A percentile compares a stretch with the other conserved stretches of the same genome.
phyloP scores from a whole-genome alignment of 2,329 filamentous ascomycete species.

The Phialophora tarda region DNA sequence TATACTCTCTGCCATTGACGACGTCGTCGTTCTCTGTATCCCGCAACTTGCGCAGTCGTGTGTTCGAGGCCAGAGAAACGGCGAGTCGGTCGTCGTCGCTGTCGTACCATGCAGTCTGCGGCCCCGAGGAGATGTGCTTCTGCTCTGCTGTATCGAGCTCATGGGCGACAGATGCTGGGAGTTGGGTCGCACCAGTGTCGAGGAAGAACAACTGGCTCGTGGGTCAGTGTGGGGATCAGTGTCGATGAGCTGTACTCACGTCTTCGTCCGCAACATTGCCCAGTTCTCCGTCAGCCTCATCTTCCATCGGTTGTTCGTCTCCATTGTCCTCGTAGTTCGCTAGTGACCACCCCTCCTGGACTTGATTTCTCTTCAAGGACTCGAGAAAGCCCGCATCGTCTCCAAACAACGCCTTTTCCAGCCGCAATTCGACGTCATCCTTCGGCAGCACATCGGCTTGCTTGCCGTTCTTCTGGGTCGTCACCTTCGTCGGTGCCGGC shows the following conservation, averaged over 20 bases:
- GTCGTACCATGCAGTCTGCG: constrained; percentile 79
- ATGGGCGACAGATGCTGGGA: constrained; percentile 42
- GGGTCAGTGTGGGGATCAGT: constrained; percentile 5
- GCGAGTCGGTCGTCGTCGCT: constrained; percentile 91
- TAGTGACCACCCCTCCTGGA: constrained; percentile 48
- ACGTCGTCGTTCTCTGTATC: constrained; percentile 82
- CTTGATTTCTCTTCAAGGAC: constrained; percentile 67
- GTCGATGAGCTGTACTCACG: constrained; percentile 48
- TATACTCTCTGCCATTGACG: constrained; percentile 85
- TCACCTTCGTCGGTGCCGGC: constrained; percentile 15
- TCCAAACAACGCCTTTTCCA: constrained; percentile 87
- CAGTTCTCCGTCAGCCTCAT: constrained; percentile 57
- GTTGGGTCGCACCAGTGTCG: constrained; percentile 66
- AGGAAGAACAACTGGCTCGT: constrained; percentile 73
- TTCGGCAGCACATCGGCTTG: constrained; percentile 61
- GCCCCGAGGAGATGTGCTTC: constrained; percentile 11
- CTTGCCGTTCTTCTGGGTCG: not conserved
- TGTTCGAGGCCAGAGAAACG: constrained; percentile 78
- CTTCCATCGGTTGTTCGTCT: constrained; percentile 45
- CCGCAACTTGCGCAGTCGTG: constrained; percentile 80
- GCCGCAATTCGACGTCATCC: constrained; percentile 80
- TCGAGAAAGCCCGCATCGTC: constrained; percentile 81
- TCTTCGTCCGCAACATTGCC: constrained; percentile 77
- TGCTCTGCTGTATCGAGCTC: constrained; percentile 49
- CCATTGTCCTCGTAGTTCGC: constrained; percentile 42